phyloP scores from a whole-genome alignment of 1,284 basidiomycete species.

The Termitomyces sp. region DNA sequence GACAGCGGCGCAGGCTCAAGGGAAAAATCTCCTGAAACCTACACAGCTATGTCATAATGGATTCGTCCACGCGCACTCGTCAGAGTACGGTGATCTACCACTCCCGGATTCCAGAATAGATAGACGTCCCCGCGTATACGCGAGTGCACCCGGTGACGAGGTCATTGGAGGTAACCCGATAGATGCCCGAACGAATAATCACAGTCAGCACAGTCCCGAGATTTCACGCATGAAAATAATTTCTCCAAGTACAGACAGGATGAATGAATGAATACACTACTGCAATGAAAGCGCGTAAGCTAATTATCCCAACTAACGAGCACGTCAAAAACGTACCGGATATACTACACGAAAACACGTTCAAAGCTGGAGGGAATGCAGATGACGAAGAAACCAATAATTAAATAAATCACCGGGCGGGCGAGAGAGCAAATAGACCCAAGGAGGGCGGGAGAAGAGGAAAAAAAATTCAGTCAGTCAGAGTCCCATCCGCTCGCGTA shows the following conservation, averaged over 20 bases:
- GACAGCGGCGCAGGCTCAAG: too few relatives aligned
- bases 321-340: constrained; percentile 28
- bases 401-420: too few relatives aligned
- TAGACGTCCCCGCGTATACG: too few relatives aligned
- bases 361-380: background rate
- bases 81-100: too few relatives aligned
- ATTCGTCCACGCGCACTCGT: too few relatives aligned
- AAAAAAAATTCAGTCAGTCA: constrained; percentile 26
- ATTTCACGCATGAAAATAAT: background rate
- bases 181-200: too few relatives aligned
- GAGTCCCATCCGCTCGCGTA: constrained; percentile 74
- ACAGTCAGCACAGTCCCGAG: background rate
- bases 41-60: too few relatives aligned
- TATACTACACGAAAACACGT: constrained; percentile 26
- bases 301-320: background rate
- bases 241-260: background rate
- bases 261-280: constrained; percentile 17
- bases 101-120: too few relatives aligned
- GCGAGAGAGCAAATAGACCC: background rate
- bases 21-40: too few relatives aligned
- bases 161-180: too few relatives aligned
- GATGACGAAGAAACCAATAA: background rate
- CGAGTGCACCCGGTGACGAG: too few relatives aligned
- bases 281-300: constrained; percentile 8
- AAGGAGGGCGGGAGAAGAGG: background rate